Evolutionary conservation across 2,329 filamentous ascomycete species (phyloP).

Genomic region (Phyllosticta citribraziliensis): DNA sequence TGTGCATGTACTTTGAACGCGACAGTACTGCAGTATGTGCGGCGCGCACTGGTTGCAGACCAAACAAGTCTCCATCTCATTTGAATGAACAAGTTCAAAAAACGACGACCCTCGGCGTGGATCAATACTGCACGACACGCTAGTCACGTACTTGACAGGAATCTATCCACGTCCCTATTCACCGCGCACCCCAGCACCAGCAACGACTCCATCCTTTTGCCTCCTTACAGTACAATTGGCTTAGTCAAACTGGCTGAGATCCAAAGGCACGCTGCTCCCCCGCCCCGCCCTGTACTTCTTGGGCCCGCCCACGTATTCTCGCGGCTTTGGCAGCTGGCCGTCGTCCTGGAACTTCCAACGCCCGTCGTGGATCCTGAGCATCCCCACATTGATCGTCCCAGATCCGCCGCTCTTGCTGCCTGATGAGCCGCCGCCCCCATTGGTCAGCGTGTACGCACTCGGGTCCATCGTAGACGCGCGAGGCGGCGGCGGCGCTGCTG

Average conservation of each 20-base stretch:
- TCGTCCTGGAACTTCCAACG: conserved; percentile 86
- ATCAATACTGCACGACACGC: no score
- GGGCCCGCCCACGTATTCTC: conserved; percentile 63
- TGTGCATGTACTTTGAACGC: no score
- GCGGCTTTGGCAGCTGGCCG: conserved; percentile 69
- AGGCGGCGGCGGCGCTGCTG: conserved; percentile 31
- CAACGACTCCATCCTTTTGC: background rate
- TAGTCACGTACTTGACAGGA: no score
- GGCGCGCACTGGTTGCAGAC: no score
- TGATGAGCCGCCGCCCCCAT: conserved; percentile 21
- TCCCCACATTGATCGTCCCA: conserved; percentile 14
- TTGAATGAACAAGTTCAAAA: no score
- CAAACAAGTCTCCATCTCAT: no score
- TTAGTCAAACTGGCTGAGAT: conserved; percentile 54
- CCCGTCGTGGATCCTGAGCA: conserved; percentile 47
- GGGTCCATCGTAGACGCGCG: conserved; percentile 55
- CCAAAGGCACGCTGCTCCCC: conserved; percentile 86
- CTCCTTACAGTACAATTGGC: background rate
- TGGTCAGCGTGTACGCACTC: conserved; percentile 57
- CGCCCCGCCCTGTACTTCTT: conserved; percentile 83
- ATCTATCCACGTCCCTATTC: no score
- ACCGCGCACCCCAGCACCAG: background rate
- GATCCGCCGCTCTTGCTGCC: conserved; percentile 13
- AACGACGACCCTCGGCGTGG: no score
- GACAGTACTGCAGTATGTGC: no score